Evolutionary conservation across 1,139 yeast genomes (phyloP).

Genomic region (Taiozyma sp.): DNA sequence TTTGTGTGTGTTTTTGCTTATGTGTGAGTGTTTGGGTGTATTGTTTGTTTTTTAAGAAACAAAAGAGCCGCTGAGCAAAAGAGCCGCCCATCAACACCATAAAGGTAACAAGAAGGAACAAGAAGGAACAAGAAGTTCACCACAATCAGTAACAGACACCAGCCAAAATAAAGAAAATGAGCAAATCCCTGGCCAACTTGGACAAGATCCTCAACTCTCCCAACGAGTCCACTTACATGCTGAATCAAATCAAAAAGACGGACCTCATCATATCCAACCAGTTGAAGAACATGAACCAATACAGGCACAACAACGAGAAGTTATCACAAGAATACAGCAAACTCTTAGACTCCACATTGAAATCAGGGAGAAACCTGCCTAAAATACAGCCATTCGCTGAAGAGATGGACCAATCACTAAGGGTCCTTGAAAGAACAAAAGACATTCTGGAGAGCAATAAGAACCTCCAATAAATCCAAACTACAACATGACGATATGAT

Average conservation of each 20-base stretch:
- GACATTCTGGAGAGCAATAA: slow-evolving; percentile 22
- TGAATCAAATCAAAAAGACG: slow-evolving; percentile 17
- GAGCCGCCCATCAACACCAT: too few relatives aligned
- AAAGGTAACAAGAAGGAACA: too few relatives aligned
- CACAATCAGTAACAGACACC: too few relatives aligned
- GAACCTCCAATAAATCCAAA: slow-evolving; percentile 24
- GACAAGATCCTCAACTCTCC: slow-evolving; percentile 2
- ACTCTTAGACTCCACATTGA: slow-evolving; percentile 4
- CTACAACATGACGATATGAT: too few relatives aligned
- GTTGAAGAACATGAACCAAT: slow-evolving; percentile 6
- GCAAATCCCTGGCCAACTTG: not conserved
- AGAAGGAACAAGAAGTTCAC: too few relatives aligned
- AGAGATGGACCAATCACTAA: slow-evolving; percentile 19
- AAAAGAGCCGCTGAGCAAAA: too few relatives aligned
- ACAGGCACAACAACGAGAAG: slow-evolving; percentile 1
- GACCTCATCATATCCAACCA: slow-evolving; percentile 18
- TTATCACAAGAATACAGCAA: slow-evolving; percentile 8
- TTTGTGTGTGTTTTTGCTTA: not conserved
- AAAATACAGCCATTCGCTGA: slow-evolving; percentile 18
- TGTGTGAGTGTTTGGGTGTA: too few relatives aligned
- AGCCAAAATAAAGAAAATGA: not conserved
- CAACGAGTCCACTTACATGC: slow-evolving; percentile 3
- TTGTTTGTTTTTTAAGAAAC: too few relatives aligned
- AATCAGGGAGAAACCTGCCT: slow-evolving; percentile 1
- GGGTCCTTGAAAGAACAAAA: slow-evolving; percentile 30